A percentile compares a stretch with the other conserved stretches of the same genome.
These are phyloP conservation scores for Clavariopsis aquatica DNA, from an alignment of 495 filamentous ascomycete genomes.

Conservation along the genomic window DNA sequence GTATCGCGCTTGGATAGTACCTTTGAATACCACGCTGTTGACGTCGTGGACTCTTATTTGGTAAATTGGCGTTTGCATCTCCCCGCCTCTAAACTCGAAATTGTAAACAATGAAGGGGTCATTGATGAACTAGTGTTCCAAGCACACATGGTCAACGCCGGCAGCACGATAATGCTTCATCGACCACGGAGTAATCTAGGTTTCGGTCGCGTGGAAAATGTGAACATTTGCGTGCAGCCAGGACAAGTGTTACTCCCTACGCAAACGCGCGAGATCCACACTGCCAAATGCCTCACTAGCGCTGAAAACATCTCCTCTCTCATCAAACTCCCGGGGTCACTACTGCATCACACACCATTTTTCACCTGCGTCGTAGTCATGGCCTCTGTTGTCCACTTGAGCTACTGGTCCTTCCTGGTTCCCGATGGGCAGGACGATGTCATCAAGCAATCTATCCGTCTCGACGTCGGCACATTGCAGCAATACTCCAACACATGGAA, in stretches of 20 bases:
- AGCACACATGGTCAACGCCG: slow-evolving; percentile 79
- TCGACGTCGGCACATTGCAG: slow-evolving; percentile 82
- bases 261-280: slow-evolving; percentile 55
- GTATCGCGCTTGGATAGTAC: slow-evolving; percentile 39
- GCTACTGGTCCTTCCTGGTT: slow-evolving; percentile 68
- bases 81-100: slow-evolving; percentile 70
- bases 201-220: slow-evolving; percentile 37
- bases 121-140: slow-evolving; percentile 93
- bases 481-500: slow-evolving; percentile 74
- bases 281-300: slow-evolving; percentile 74
- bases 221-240: slow-evolving; percentile 37
- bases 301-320: slow-evolving; percentile 76
- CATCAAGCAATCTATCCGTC: slow-evolving; percentile 71
- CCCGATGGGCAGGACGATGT: slow-evolving; percentile 66
- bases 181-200: slow-evolving; percentile 58
- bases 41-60: slow-evolving; percentile 71
- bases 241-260: slow-evolving; percentile 34
- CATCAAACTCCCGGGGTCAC: slow-evolving; percentile 71
- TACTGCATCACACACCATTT: slow-evolving; percentile 80
- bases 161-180: slow-evolving; percentile 70
- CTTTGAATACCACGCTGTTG: slow-evolving; percentile 35
- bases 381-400: slow-evolving; percentile 60
- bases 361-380: slow-evolving; percentile 78
- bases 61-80: slow-evolving; percentile 83
- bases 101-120: slow-evolving; percentile 65